Evolutionary conservation across 164 flowering plant species (phyloP).

Genomic region (Hamamelis virginiana): DNA sequence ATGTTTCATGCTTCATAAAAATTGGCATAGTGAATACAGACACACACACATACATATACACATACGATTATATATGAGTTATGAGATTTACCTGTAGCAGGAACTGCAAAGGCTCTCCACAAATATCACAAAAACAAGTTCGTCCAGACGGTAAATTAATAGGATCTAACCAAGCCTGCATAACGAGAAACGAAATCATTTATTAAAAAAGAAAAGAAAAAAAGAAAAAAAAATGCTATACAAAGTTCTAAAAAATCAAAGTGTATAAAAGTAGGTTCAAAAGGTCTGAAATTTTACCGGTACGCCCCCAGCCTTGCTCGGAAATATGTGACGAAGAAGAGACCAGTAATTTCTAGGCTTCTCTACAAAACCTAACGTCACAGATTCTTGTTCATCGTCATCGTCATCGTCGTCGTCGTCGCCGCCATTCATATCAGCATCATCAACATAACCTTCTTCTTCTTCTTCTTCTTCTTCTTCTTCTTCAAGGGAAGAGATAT

Average conservation of each 20-base stretch:
- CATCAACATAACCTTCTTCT: conserved; percentile 12
- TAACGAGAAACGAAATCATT: neutral
- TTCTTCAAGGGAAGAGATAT: conserved; percentile 36
- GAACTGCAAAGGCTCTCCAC: conserved; percentile 77
- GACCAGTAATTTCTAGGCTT: conserved; percentile 53
- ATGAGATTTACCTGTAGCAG: conserved; percentile 68
- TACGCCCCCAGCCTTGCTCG: conserved; percentile 86
- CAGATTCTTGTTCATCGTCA: conserved; percentile 39
- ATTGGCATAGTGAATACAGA: neutral
- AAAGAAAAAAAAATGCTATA: neutral
- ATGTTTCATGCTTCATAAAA: neutral
- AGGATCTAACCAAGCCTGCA: conserved; percentile 94
- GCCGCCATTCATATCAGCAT: conserved; percentile 24
- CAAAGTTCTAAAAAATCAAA: neutral
- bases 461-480: conserved; percentile 26
- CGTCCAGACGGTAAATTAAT: conserved; percentile 61
- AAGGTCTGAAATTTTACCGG: conserved; percentile 44
- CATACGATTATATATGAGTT: neutral
- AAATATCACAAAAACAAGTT: conserved; percentile 62
- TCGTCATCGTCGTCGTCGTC: conserved; percentile 52
- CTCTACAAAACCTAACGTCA: conserved; percentile 66
- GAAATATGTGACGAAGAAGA: conserved; percentile 71
- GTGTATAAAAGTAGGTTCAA: neutral
- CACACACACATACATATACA: neutral
- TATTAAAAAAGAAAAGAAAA: too few species aligned